Evolutionary conservation across 139 green algal genomes (phyloP).

Genomic region (Trebouxia sp.): DNA sequence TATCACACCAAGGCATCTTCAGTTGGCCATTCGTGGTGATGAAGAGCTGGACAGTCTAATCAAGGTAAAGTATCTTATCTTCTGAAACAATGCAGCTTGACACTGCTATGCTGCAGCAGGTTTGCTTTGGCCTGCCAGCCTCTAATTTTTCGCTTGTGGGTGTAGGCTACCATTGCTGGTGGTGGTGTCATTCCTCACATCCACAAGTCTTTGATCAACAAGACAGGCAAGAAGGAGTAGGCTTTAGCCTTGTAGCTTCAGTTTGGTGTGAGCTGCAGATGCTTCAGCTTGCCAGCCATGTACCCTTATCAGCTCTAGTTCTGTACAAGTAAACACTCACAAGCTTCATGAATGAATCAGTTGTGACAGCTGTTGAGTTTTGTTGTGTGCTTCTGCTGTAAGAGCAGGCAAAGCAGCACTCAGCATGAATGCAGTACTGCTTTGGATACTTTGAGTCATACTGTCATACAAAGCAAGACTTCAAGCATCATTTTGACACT

Average conservation of each 20-base stretch:
- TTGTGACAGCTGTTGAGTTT: background rate
- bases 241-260: background rate
- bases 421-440: too few species aligned
- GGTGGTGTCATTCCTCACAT: slow-evolving; percentile 99
- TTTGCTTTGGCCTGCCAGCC: background rate
- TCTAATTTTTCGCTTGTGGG: background rate
- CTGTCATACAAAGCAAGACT: too few species aligned
- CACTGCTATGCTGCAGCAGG: background rate
- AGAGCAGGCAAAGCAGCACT: too few species aligned
- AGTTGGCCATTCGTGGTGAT: slow-evolving; percentile 98
- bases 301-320: background rate
- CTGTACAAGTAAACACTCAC: background rate
- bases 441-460: too few species aligned
- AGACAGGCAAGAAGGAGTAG: slow-evolving; percentile 47
- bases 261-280: background rate
- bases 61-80: slow-evolving; percentile 82
- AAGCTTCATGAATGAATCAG: slow-evolving; percentile 5
- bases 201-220: slow-evolving; percentile 94
- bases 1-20: slow-evolving; percentile 98
- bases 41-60: slow-evolving; percentile 99
- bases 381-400: background rate
- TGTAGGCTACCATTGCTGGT: slow-evolving; percentile 95
- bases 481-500: too few species aligned
- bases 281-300: background rate
- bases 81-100: background rate